Conservation (phyloP, 148 eudicot species). For the Beta vulgaris region DNA sequence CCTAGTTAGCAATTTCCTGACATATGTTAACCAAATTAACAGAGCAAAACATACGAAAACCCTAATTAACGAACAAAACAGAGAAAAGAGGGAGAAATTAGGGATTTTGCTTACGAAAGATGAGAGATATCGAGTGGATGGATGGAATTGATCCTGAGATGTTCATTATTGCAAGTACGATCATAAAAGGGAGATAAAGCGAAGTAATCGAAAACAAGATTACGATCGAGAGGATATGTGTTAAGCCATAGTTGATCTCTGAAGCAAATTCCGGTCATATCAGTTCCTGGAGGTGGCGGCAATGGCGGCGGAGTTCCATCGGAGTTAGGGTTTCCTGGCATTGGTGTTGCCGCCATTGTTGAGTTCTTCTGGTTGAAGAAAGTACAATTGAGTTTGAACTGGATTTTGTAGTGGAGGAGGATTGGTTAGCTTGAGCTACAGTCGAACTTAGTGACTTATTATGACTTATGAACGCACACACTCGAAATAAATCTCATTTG, state of each 20-base stretch:
- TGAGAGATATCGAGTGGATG: slow-evolving; percentile 90
- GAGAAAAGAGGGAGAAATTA: not conserved
- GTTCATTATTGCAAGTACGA: slow-evolving; percentile 78
- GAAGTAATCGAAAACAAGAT: slow-evolving; percentile 87
- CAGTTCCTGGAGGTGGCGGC: slow-evolving; percentile 72
- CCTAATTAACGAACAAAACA: not conserved
- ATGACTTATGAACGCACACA: too few species aligned
- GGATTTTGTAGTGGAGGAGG: too few species aligned
- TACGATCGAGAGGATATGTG: slow-evolving; percentile 77
- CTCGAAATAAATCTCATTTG: too few species aligned
- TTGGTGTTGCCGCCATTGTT: slow-evolving; percentile 78
- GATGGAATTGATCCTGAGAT: slow-evolving; percentile 56
- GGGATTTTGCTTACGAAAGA: slow-evolving; percentile 57
- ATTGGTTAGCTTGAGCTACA: too few species aligned
- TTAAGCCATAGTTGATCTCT: slow-evolving; percentile 92
- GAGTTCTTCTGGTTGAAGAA: not conserved
- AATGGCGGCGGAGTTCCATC: slow-evolving; percentile 48
- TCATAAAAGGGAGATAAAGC: slow-evolving; percentile 91
- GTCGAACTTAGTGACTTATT: too few species aligned
- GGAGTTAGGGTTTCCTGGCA: slow-evolving; percentile 57
- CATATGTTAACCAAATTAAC: too few species aligned
- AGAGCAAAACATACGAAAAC: not conserved
- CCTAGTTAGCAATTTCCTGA: too few species aligned
- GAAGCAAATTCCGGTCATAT: slow-evolving; percentile 95
- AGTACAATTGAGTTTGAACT: too few species aligned